phyloP scores from a whole-genome alignment of 2,329 filamentous ascomycete genomes.

The Sporothrix variecibatus region DNA sequence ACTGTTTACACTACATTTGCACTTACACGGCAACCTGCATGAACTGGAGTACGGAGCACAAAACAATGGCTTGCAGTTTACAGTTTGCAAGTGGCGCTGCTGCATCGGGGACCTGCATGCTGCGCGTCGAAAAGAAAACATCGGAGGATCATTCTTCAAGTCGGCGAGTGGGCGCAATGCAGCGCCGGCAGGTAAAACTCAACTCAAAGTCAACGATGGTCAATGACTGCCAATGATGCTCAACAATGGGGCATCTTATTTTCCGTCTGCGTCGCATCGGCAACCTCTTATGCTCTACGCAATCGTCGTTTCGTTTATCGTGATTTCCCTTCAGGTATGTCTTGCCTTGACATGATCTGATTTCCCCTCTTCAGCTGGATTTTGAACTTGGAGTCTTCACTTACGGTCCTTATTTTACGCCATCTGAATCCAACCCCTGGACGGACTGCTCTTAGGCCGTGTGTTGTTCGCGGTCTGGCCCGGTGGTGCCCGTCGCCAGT shows the following conservation, averaged over 20 bases:
- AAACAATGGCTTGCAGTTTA: conserved; percentile 2
- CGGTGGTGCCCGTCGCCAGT: conserved; percentile 21
- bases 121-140: not conserved
- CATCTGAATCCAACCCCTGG: conserved; percentile 10
- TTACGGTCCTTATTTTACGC: not conserved
- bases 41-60: not conserved
- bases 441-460: not conserved
- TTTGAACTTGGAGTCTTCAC: not conserved
- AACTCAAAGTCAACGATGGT: not conserved
- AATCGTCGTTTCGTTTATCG: conserved; percentile 19
- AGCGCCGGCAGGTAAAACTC: not conserved
- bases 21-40: conserved; percentile 16
- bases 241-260: not conserved
- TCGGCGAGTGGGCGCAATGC: not conserved
- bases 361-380: not conserved
- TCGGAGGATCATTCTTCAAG: not conserved
- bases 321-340: not conserved
- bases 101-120: conserved; percentile 12
- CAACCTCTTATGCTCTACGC: not conserved
- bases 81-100: not conserved
- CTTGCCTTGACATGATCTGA: not conserved
- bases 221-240: not conserved
- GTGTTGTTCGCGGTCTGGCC: conserved; percentile 16
- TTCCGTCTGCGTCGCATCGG: conserved; percentile 1
- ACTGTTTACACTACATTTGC: not conserved